A percentile compares a stretch with the other conserved stretches of the same genome.
phyloP scores from a whole-genome alignment of 257 asterid genomes.

The Echites panduratus region DNA sequence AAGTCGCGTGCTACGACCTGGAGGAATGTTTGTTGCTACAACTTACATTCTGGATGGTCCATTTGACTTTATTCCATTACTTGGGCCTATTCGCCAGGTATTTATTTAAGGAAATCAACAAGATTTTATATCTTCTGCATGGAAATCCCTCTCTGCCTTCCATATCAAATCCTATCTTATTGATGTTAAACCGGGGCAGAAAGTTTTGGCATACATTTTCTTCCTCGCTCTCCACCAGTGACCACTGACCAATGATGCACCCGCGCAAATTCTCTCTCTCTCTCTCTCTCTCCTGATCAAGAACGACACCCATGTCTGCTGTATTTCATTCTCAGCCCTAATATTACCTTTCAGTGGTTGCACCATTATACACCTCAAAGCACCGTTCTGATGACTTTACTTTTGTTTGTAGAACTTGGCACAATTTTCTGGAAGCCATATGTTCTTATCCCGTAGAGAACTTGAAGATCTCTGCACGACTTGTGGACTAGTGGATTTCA shows the following conservation, averaged over 20 bases:
- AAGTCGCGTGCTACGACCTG: constrained; percentile 76
- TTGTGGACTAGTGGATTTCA: constrained; percentile 61
- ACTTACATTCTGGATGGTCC: constrained; percentile 69
- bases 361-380: background rate
- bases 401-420: constrained; percentile 43
- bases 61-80: constrained; percentile 45
- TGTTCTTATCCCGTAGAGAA: constrained; percentile 53
- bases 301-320: background rate
- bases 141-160: background rate
- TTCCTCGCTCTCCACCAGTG: background rate
- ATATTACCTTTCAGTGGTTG: background rate
- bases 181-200: background rate
- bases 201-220: background rate
- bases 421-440: constrained; percentile 55
- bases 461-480: constrained; percentile 66
- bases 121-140: background rate
- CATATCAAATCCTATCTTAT: background rate
- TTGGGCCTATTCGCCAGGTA: constrained; percentile 58
- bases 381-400: background rate
- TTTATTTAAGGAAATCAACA: background rate
- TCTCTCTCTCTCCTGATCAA: background rate
- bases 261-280: background rate
- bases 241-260: background rate
- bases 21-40: constrained; percentile 76
- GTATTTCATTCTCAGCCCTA: background rate